Percentiles rank a stretch among this genome's conserved stretches.
Conservation (phyloP, 257 asterid genomes). For the Hygrophila difformis region DNA sequence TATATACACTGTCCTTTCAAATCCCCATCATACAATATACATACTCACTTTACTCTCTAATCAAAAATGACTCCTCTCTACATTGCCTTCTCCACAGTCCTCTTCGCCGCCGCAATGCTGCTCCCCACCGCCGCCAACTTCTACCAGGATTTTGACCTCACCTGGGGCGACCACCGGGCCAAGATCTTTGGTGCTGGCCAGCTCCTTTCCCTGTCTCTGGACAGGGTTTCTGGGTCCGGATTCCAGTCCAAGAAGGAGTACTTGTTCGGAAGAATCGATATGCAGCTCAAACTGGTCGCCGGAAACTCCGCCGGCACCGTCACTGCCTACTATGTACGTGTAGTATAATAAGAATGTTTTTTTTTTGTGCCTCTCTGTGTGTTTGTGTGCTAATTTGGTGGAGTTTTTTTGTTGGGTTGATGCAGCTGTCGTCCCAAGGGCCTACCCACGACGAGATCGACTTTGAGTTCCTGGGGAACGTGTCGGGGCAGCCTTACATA, state of each 20-base stretch:
- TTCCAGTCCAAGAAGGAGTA: constrained; percentile 40
- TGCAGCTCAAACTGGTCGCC: constrained; percentile 45
- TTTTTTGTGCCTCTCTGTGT: background rate
- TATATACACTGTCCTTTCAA: constrained; percentile 18
- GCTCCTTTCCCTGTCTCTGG: constrained; percentile 34
- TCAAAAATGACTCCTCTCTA: constrained; percentile 16
- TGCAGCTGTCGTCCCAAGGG: constrained; percentile 80
- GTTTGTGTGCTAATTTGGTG: no score
- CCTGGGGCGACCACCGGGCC: constrained; percentile 39
- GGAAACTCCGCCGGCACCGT: constrained; percentile 52
- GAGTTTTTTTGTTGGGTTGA: no score
- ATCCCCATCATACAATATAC: background rate
- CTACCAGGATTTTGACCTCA: constrained; percentile 36
- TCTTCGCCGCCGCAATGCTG: constrained; percentile 11
- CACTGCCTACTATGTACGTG: constrained; percentile 38
- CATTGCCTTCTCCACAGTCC: constrained; percentile 7
- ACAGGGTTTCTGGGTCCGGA: constrained; percentile 36
- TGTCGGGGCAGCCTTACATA: constrained; percentile 59
- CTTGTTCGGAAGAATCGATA: constrained; percentile 38
- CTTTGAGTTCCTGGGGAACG: constrained; percentile 74
- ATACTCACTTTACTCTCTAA: background rate
- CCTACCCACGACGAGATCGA: constrained; percentile 79
- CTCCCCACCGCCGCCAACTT: constrained; percentile 29
- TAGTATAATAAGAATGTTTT: background rate
- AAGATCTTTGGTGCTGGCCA: constrained; percentile 35